Evolutionary conservation across 352 stramenopile species (phyloP), one percentile per base, ranked within the genome.

Genomic region (Globisporangium nodosum): DNA sequence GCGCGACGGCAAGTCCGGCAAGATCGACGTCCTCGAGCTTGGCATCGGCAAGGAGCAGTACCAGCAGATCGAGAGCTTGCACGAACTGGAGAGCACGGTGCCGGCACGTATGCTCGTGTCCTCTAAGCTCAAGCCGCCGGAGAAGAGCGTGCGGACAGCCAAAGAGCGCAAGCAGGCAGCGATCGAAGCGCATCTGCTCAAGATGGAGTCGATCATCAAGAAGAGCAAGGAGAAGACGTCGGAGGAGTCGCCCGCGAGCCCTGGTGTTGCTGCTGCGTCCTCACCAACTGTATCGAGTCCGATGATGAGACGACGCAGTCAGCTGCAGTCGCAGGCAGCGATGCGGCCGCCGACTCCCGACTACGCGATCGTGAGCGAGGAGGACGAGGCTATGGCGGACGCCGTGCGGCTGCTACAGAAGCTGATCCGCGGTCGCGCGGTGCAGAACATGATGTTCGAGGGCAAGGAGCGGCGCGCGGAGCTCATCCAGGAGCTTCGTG

Each of bases 381-480:
- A 73, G 9, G 75, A 94, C 48, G 74, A 90, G 16, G 67, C 71
- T 7, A 54, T 86, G 7, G 70, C 76, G 8, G 69, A 87, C 27
- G 80, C 87, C n/a, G 71, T 94, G 12, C 69, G 85, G 16, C 65
- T 97, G 45, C 61, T 97, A 12, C 91, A 97, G 69, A 85, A 91
- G 54, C 70, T 97, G 3, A 54, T 97, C 33, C 84, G 91, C 46
- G 91, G 91, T 16, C 84, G 90, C 37, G 88, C 90, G 27, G 87
- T 97, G 21, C 91, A 97, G 71, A 97, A 97, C 61, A 94, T 92
- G 69, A 97, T 98, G 90, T 96, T 94, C 57, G 88, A 97, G 48
- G 91, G 86, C 66, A 96, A 96, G 47, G 74, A 91, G 54, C 83
- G 88, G 6, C 77, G 90, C 7, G 60, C 83, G 3, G 90, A 96